These are phyloP conservation scores for Aspergillus neotritici DNA, from an alignment of 2,329 filamentous ascomycete species.

Conservation along the genomic window DNA sequence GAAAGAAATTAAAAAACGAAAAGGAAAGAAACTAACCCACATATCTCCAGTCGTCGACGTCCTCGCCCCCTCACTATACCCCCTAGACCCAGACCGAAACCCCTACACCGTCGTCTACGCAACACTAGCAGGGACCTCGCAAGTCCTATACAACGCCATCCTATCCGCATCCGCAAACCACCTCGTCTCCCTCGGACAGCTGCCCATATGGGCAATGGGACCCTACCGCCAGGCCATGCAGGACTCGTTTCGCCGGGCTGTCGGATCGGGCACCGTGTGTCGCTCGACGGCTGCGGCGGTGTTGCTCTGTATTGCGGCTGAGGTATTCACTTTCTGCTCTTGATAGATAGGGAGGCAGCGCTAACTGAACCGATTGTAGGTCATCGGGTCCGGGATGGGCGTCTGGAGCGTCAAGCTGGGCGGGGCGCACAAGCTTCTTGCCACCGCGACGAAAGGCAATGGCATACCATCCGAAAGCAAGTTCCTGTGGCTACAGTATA, in stretches of 20 bases:
- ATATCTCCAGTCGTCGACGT: not conserved
- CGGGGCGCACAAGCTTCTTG: not conserved
- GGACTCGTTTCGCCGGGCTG: not conserved
- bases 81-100: slow-evolving; percentile 1
- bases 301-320: not conserved
- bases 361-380: not conserved
- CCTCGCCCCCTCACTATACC: not conserved
- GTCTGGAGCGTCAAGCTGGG: not conserved
- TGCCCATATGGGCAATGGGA: not conserved
- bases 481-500: too few species aligned
- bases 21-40: not conserved
- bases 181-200: not conserved
- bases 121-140: not conserved
- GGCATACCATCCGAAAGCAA: too few species aligned
- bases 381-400: not conserved
- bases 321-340: not conserved
- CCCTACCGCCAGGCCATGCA: not conserved
- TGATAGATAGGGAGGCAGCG: too few species aligned
- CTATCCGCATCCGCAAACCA: not conserved
- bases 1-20: too few species aligned
- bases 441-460: not conserved
- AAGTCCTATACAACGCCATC: not conserved
- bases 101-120: not conserved
- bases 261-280: not conserved
- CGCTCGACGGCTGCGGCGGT: not conserved